phyloP scores from a whole-genome alignment of 495 filamentous ascomycete species.

The Umbilicaria muhlenbergii region DNA sequence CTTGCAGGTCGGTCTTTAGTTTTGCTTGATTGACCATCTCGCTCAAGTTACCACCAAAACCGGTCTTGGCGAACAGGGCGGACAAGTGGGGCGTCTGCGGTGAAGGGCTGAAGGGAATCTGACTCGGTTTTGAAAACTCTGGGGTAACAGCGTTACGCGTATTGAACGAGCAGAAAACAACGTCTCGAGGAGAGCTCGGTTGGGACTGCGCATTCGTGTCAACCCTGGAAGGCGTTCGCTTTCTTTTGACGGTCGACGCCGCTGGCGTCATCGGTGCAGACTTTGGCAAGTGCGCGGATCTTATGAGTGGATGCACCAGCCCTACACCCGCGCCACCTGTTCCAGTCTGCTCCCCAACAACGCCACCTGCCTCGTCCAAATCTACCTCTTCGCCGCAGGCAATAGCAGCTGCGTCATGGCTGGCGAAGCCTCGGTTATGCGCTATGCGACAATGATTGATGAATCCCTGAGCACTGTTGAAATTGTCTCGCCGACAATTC shows the following conservation, averaged over 20 bases:
- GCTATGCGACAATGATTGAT: slow-evolving; percentile 97
- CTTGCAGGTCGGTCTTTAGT: slow-evolving; percentile 35
- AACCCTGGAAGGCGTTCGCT: slow-evolving; percentile 25
- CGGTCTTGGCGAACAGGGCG: slow-evolving; percentile 47
- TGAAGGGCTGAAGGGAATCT: slow-evolving; percentile 37
- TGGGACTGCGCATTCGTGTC: neutral
- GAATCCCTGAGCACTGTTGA: slow-evolving; percentile 90
- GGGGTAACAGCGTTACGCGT: slow-evolving; percentile 7
- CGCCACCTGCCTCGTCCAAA: slow-evolving; percentile 39
- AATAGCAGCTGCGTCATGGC: slow-evolving; percentile 86
- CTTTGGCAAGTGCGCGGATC: slow-evolving; percentile 36
- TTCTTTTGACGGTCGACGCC: slow-evolving; percentile 15
- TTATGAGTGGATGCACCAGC: slow-evolving; percentile 55
- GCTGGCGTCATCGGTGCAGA: neutral
- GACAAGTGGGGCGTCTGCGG: slow-evolving; percentile 64
- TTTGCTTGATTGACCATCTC: slow-evolving; percentile 43
- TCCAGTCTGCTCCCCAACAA: slow-evolving; percentile 30
- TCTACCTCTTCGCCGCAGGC: slow-evolving; percentile 75
- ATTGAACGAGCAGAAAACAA: too few relatives aligned
- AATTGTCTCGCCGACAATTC: slow-evolving; percentile 76
- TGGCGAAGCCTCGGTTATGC: slow-evolving; percentile 78
- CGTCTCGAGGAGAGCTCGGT: neutral
- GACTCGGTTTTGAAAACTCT: neutral
- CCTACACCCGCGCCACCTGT: slow-evolving; percentile 28
- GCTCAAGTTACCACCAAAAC: slow-evolving; percentile 44